phyloP scores from a whole-genome alignment of 345 rosid species.

The Moricandia arvensis region DNA sequence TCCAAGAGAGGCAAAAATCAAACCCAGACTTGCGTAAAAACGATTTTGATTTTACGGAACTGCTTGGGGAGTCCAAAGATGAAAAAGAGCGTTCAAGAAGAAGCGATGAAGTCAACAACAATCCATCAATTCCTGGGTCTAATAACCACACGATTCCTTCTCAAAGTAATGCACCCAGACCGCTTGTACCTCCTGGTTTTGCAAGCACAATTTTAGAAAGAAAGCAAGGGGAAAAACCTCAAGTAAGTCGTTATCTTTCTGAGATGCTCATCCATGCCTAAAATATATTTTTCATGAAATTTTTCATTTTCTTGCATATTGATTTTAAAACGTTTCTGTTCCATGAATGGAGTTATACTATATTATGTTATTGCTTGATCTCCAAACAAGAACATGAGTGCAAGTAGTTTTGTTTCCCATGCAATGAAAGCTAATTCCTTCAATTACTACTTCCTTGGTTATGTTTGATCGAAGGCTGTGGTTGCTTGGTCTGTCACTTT shows the following conservation, averaged over 20 bases:
- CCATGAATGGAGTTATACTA: neutral
- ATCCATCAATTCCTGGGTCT: conserved; percentile 33
- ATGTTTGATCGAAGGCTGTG: conserved; percentile 9
- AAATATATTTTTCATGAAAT: neutral
- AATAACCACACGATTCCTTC: conserved; percentile 42
- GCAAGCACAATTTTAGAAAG: conserved; percentile 47
- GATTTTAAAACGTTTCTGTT: neutral
- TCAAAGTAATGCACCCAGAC: conserved; percentile 67
- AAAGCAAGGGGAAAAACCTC: conserved; percentile 51
- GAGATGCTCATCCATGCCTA: conserved; percentile 46
- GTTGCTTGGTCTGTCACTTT: conserved; percentile 3
- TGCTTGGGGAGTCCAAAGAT: conserved; percentile 64
- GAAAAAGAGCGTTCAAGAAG: conserved; percentile 47
- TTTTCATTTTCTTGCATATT: conserved; percentile 14
- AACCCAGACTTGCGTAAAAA: conserved; percentile 58
- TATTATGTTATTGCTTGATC: neutral
- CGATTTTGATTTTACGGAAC: conserved; percentile 61
- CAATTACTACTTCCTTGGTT: neutral
- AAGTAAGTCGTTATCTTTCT: conserved; percentile 37
- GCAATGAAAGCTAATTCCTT: too few relatives aligned
- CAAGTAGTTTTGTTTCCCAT: neutral
- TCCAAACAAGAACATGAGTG: conserved; percentile 1
- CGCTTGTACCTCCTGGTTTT: conserved; percentile 99
- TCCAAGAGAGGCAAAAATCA: conserved; percentile 73
- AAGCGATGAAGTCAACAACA: conserved; percentile 43